Percentiles rank a stretch among this genome's conserved stretches.
phyloP scores from a whole-genome alignment of 768 basidiomycete species.

The Boletus bicolor region DNA sequence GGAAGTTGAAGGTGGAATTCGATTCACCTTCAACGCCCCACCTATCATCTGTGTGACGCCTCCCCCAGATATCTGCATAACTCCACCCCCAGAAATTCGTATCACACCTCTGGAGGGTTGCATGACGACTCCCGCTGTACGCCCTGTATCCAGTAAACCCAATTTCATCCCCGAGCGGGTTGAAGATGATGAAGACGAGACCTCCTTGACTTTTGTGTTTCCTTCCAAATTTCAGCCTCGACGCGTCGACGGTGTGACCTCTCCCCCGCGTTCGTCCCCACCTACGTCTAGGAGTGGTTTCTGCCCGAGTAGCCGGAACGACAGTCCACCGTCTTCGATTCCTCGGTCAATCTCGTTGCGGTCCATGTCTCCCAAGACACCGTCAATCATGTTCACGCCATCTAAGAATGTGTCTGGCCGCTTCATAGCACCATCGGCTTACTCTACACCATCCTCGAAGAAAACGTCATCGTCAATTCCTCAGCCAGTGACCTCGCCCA shows the following conservation, averaged over 20 bases:
- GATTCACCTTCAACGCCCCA: conserved; percentile 71
- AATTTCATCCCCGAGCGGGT: conserved; percentile 3
- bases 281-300: conserved; percentile 1
- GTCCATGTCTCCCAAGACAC: conserved; percentile 30
- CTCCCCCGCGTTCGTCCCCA: conserved; percentile 11
- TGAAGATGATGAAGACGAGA: conserved; percentile 27
- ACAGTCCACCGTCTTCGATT: conserved; percentile 47
- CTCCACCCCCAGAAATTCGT: conserved; percentile 28
- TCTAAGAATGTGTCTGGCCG: conserved; percentile 31
- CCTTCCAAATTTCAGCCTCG: conserved; percentile 12
- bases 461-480: conserved; percentile 62
- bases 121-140: conserved; percentile 20
- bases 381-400: conserved; percentile 33
- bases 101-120: conserved; percentile 18
- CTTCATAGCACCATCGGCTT: conserved; percentile 19
- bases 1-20: conserved; percentile 61
- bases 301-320: conserved; percentile 14
- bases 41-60: conserved; percentile 29
- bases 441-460: conserved; percentile 48
- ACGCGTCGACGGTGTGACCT: conserved; percentile 5
- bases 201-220: conserved; percentile 22
- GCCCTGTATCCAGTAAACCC: conserved; percentile 7
- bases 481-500: conserved; percentile 49
- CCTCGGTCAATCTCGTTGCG: conserved; percentile 43
- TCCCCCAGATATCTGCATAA: conserved; percentile 20